Base-by-base conservation (phyloP, 1,139 yeast genomes). In the Arxiozyma heterogenica region DNA sequence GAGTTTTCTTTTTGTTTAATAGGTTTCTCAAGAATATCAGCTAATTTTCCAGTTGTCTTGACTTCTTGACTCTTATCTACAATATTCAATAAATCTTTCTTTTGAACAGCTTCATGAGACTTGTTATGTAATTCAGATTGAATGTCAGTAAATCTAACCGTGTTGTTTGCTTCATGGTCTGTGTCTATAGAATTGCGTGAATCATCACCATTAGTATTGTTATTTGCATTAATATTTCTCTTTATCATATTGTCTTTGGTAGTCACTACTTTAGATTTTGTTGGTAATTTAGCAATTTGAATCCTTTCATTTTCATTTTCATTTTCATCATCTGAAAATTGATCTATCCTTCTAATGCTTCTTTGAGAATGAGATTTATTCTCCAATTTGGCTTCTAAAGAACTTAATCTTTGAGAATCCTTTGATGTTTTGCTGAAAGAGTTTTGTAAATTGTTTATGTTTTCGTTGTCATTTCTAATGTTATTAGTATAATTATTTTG, bases 331-430 rank as follows among this genome's bases (percentile, higher is more conserved):
- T 57, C 59, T 11, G 58, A 51, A 46, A 56, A 55, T 39, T 50
- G 44, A 18, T 51, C 53, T 30, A 57, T 55, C 49, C 59, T 15
- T 55, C 57, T 43, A 20, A 49, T 44, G 25, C 47, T 41, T 41
- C 51, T 39, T 22, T 53, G 52, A 2, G 54, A 41, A 45, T 53
- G 47, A 21, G 55, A 38, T 46, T 58, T 58, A 27, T 54, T 51
- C 44, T 58, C 61, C 3, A 62, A 53, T 49, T 55, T 62, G 12
- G 58, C 51, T 49, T 62, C 64, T 39, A 62, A 54, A 1, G 65
- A 62, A 23, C 59, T 55, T 39, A 58, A 58, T 49, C 63, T 55
- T 44, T 56, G 58, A 15, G 53, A 52, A 51, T 44, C 43, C 15
- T 21, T 41, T 15, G 50, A 30, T 27, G 45, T n/a, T 17, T 46